Conservation (phyloP, 164 flowering plant species). For the Magnolia officinalis region DNA sequence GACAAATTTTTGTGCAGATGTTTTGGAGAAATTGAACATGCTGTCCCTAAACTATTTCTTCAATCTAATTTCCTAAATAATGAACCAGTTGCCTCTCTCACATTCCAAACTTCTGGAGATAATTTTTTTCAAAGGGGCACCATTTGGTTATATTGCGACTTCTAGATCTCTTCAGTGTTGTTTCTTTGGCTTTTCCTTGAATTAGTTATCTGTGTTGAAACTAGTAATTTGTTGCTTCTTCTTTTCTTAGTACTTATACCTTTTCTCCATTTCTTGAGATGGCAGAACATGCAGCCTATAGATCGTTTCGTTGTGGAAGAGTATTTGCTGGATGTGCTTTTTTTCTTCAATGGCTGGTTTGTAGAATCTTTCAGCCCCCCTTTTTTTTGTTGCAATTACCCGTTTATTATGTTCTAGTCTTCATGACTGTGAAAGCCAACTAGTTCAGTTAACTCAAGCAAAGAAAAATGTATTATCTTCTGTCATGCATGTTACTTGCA, state of each 20-base stretch:
- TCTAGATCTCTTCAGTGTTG: too few relatives aligned
- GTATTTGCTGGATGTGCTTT: conserved; percentile 87
- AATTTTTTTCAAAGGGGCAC: too few relatives aligned
- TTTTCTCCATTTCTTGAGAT: conserved; percentile 15
- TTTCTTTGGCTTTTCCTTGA: neutral
- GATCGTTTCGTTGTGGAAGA: conserved; percentile 93
- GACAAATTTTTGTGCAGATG: too few relatives aligned
- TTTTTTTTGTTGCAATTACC: neutral
- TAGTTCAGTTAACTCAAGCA: neutral
- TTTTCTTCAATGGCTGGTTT: conserved; percentile 92
- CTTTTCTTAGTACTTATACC: neutral
- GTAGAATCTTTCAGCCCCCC: conserved; percentile 24
- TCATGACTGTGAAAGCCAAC: neutral
- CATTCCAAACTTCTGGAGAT: too few relatives aligned
- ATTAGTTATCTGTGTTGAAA: neutral
- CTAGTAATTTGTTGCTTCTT: neutral
- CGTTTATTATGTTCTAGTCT: neutral
- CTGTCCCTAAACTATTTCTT: too few relatives aligned
- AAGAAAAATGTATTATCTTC: neutral
- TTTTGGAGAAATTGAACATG: too few relatives aligned
- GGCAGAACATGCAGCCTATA: conserved; percentile 86
- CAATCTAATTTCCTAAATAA: too few relatives aligned
- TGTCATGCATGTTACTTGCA: neutral
- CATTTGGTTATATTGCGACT: too few relatives aligned
- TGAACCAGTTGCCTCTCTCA: too few relatives aligned